phyloP scores from a whole-genome alignment of 1,284 basidiomycete species.

The Trametes versicolor region DNA sequence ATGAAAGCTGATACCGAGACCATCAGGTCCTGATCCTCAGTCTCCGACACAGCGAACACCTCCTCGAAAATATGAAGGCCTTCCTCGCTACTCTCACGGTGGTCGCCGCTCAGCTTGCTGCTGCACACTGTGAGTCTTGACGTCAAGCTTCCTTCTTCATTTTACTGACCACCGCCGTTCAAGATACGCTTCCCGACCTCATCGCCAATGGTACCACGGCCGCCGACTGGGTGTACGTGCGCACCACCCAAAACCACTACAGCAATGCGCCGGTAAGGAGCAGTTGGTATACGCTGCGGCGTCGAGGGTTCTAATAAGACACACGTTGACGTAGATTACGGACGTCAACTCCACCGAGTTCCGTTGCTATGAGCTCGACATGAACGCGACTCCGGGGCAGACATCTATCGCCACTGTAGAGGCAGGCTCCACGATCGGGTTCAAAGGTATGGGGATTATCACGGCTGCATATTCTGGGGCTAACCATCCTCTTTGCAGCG shows the following conservation, averaged over 20 bases:
- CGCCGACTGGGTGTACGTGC: slow-evolving; percentile 52
- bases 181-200: slow-evolving; percentile 41
- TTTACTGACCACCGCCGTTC: background rate
- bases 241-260: slow-evolving; percentile 54
- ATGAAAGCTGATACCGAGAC: background rate
- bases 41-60: background rate
- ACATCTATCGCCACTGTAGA: slow-evolving; percentile 52
- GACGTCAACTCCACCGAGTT: slow-evolving; percentile 54
- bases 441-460: slow-evolving; percentile 34
- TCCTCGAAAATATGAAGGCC: slow-evolving; percentile 38
- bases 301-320: background rate
- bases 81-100: slow-evolving; percentile 35
- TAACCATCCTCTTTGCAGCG: slow-evolving; percentile 29
- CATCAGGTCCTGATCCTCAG: background rate
- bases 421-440: slow-evolving; percentile 43
- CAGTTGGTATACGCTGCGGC: too few species aligned
- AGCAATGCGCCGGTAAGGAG: slow-evolving; percentile 48
- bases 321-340: slow-evolving; percentile 47
- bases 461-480: slow-evolving; percentile 32
- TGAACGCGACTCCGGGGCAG: slow-evolving; percentile 45
- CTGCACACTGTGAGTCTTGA: slow-evolving; percentile 37
- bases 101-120: slow-evolving; percentile 33
- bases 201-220: slow-evolving; percentile 32
- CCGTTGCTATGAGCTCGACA: slow-evolving; percentile 56
- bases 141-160: background rate